Conservation (phyloP, 805 yeast genomes). For the Candida nonsorbophila region DNA sequence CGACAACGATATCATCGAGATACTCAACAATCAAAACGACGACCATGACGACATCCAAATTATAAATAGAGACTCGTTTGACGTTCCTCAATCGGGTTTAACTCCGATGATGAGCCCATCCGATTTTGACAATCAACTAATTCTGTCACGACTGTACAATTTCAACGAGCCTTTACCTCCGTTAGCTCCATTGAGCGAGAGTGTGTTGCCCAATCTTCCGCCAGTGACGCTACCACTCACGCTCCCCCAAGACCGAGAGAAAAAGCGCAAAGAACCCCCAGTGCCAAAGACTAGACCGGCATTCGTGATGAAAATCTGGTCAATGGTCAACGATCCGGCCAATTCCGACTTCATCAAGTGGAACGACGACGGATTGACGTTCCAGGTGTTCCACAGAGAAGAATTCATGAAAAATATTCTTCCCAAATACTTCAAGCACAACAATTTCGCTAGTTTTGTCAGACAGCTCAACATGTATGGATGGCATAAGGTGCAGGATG, state of each 20-base stretch:
- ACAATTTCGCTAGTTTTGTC: constrained; percentile 91
- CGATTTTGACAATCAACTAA: constrained; percentile 4
- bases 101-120: constrained; percentile 2
- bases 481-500: constrained; percentile 97
- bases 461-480: constrained; percentile 98
- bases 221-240: constrained; percentile 10
- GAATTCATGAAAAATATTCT: constrained; percentile 75
- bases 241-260: constrained; percentile 4
- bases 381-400: constrained; percentile 81
- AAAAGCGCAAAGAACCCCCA: constrained; percentile 24
- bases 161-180: constrained; percentile 16
- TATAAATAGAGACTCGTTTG: constrained; percentile 9
- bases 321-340: constrained; percentile 80
- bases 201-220: constrained; percentile 20
- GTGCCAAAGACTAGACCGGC: constrained; percentile 70
- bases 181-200: constrained; percentile 23
- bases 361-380: constrained; percentile 80
- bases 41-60: constrained; percentile 11
- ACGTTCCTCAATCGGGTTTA: constrained; percentile 7
- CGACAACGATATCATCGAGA: constrained; percentile 4
- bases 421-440: constrained; percentile 91
- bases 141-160: constrained; percentile 7
- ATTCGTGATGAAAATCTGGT: constrained; percentile 90
- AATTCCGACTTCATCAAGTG: constrained; percentile 74
- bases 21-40: constrained; percentile 3